These are phyloP conservation scores for Myxozyma kluyveri DNA, from an alignment of 805 yeast species.

Conservation along the genomic window DNA sequence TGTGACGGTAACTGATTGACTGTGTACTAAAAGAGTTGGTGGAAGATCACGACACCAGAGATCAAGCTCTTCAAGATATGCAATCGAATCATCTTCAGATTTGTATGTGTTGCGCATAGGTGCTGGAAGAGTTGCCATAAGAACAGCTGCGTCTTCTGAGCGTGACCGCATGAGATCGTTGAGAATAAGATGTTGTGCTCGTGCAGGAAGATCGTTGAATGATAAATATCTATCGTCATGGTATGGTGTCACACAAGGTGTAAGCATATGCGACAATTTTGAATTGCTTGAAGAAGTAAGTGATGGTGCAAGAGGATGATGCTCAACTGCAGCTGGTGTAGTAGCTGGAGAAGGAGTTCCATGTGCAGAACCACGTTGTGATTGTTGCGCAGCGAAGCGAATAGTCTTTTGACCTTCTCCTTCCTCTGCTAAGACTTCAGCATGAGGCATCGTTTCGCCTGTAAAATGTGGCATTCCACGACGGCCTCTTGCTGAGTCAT, in stretches of 20 bases:
- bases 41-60: slow-evolving; percentile 81
- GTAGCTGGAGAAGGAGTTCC: neutral
- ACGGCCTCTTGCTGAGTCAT: slow-evolving; percentile 15
- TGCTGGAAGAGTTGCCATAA: slow-evolving; percentile 86
- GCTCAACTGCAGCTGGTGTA: neutral
- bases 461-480: slow-evolving; percentile 36
- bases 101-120: slow-evolving; percentile 81
- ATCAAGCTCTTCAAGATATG: slow-evolving; percentile 72
- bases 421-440: slow-evolving; percentile 36
- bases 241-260: slow-evolving; percentile 10
- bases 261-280: slow-evolving; percentile 30
- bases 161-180: slow-evolving; percentile 75
- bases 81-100: slow-evolving; percentile 63
- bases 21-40: slow-evolving; percentile 76
- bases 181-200: slow-evolving; percentile 82
- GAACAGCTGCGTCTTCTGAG: slow-evolving; percentile 65
- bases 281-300: slow-evolving; percentile 13
- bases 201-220: slow-evolving; percentile 86
- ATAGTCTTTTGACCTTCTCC: slow-evolving; percentile 29
- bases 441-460: slow-evolving; percentile 37
- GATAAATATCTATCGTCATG: slow-evolving; percentile 40
- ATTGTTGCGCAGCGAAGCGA: slow-evolving; percentile 17
- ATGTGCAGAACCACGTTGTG: slow-evolving; percentile 1
- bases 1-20: slow-evolving; percentile 94
- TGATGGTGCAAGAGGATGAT: slow-evolving; percentile 17